Percentiles rank a stretch among this genome's conserved stretches.
These are phyloP conservation scores for Drosera capensis DNA, from an alignment of 148 eudicot genomes.

Conservation along the genomic window DNA sequence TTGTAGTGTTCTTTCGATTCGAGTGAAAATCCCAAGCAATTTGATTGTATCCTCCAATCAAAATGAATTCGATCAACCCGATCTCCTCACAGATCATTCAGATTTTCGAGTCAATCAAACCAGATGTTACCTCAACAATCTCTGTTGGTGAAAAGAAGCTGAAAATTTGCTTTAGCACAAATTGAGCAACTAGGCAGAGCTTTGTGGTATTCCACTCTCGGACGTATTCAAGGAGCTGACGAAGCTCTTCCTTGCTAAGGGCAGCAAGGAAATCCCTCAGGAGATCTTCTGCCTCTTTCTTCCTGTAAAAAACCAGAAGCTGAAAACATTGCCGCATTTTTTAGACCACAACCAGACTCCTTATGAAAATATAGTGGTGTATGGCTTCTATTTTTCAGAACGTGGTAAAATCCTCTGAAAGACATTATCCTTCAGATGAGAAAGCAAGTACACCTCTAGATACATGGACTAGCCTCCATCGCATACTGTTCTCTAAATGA, in stretches of 20 bases:
- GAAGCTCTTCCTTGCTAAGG: conserved; percentile 65
- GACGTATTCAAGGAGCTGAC: conserved; percentile 57
- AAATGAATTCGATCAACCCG: background rate
- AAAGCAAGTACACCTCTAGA: too few relatives aligned
- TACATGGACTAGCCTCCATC: too few relatives aligned
- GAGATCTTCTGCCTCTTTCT: conserved; percentile 27
- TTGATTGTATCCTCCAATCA: background rate
- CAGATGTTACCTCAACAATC: conserved; percentile 53
- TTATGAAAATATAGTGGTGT: background rate
- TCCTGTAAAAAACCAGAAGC: conserved; percentile 28
- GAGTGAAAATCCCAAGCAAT: too few relatives aligned
- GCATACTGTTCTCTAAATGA: too few relatives aligned
- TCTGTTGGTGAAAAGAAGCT: conserved; percentile 69
- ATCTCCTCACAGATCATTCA: background rate
- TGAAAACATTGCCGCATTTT: background rate
- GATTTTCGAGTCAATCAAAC: background rate
- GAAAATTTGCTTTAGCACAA: conserved; percentile 66
- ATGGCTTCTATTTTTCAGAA: background rate
- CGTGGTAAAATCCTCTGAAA: too few relatives aligned
- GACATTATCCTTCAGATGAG: too few relatives aligned
- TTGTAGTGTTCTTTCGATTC: too few relatives aligned
- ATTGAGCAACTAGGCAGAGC: conserved; percentile 79
- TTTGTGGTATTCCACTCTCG: conserved; percentile 98
- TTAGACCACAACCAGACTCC: background rate
- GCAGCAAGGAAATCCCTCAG: conserved; percentile 44